Evolutionary conservation across 1,284 basidiomycete species (phyloP), one percentile per base, ranked within the genome.

Genomic region (Pseudozyma sp.): DNA sequence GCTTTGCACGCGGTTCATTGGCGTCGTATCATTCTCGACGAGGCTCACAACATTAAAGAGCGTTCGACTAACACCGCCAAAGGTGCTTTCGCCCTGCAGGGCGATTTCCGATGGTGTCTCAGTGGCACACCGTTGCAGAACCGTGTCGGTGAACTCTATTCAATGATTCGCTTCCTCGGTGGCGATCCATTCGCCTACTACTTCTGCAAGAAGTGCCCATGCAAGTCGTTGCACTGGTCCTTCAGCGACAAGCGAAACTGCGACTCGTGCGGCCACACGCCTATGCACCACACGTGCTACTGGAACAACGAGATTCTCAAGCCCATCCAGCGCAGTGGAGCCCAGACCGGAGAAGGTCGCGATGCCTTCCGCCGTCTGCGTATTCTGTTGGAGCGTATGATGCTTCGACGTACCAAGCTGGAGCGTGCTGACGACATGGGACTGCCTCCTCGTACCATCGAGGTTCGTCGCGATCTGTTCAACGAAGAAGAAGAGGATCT

Each of bases 381-480:
- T 18, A 89, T 94, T 51, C 87, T 99, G 34, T 87, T 99, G 18
- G 94, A 96, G 84, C 88, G 93, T 62, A 94, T 99, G 92, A 99
- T 99, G 97, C 89, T 99, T 52, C 90, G 95, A 34, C 54, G 63
- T 59, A 81, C 59, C 18, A 82, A 94, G 91, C 87, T 99, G 43
- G 93, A 99, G 89, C 90, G 93, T 53, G 96, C 96, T 1, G 97
- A 99, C 83, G 97, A 99, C 85, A 90, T 99, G 52, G 97, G 95
- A 6, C 87, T 99, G n/a, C 97, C 97, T 3, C 97, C 97, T 4
- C 90, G 97, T 43, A 95, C 92, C 0, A 92, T 99, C 47, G 89
- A 93, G 57, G 91, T 99, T 68, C 90, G 94, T 43, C 89, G 91
- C 55, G 96, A 99, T 85, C 92, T 92, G 85, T 99, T 99, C 88